Evolutionary conservation across 257 asterid species (phyloP).

Genomic region (Lycium ferocissimum): DNA sequence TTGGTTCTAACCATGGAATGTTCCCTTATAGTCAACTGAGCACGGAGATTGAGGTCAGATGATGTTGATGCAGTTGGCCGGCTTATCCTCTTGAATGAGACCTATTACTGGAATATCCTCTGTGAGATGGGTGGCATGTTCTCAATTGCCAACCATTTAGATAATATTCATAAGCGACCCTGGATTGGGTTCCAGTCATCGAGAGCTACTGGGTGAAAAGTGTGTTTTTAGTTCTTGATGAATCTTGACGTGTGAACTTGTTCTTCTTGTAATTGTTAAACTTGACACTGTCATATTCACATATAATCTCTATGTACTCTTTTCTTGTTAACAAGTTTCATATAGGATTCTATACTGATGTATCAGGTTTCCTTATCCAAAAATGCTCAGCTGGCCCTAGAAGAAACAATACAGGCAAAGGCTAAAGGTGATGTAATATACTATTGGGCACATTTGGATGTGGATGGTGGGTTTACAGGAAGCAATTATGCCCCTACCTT

Average conservation of each 20-base stretch:
- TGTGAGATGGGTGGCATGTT: conserved; percentile 98
- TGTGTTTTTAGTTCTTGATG: conserved; percentile 35
- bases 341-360: conserved; percentile 4
- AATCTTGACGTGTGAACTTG: not conserved
- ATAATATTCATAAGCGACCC: conserved; percentile 90
- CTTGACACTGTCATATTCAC: not conserved
- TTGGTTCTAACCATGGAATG: conserved; percentile 30
- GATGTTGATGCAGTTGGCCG: conserved; percentile 94
- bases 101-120: conserved; percentile 76
- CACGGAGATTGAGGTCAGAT: conserved; percentile 82
- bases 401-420: conserved; percentile 69
- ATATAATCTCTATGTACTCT: conserved; percentile 20
- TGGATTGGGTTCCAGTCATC: conserved; percentile 99
- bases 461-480: conserved; percentile 72
- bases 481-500: conserved; percentile 73
- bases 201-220: conserved; percentile 95
- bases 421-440: conserved; percentile 82
- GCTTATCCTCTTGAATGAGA: conserved; percentile 82
- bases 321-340: conserved; percentile 11
- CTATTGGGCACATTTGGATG: conserved; percentile 78
- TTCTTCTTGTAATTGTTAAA: conserved; percentile 26
- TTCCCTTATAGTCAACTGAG: conserved; percentile 63
- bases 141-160: conserved; percentile 82
- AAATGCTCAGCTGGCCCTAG: conserved; percentile 78
- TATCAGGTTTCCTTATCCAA: conserved; percentile 78